Conservation (phyloP, 148 eudicot species). For the Dianthus caryophyllus region DNA sequence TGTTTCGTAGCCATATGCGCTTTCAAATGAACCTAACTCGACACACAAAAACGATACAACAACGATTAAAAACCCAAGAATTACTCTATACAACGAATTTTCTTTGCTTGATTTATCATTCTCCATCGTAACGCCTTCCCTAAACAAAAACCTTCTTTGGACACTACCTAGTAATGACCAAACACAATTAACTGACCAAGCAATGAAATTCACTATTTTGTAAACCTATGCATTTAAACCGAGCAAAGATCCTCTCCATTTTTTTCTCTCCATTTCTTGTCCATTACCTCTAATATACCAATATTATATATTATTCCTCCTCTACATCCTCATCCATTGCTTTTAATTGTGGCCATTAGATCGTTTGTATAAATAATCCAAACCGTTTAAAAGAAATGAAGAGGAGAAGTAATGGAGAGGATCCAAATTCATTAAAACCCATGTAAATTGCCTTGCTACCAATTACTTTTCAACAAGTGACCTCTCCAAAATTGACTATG, state of each 20-base stretch:
- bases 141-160: slow-evolving; percentile 36
- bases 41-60: slow-evolving; percentile 43
- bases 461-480: slow-evolving; percentile 7
- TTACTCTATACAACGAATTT: slow-evolving; percentile 34
- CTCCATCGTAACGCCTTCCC: slow-evolving; percentile 45
- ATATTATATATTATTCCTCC: no score
- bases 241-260: no score
- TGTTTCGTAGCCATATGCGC: no score
- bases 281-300: no score
- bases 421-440: no score
- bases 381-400: no score
- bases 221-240: slow-evolving; percentile 50
- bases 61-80: slow-evolving; percentile 40
- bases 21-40: slow-evolving; percentile 18
- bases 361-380: no score
- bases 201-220: slow-evolving; percentile 43
- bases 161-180: slow-evolving; percentile 40
- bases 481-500: no score
- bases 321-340: no score
- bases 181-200: slow-evolving; percentile 46
- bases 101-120: slow-evolving; percentile 40
- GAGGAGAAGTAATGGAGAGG: no score
- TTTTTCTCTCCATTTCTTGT: no score
- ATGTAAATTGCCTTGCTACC: slow-evolving; percentile 43
- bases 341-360: no score